These are phyloP conservation scores for Davidsoniella eucalypti DNA, from an alignment of 2,329 filamentous ascomycete genomes.

Conservation along the genomic window DNA sequence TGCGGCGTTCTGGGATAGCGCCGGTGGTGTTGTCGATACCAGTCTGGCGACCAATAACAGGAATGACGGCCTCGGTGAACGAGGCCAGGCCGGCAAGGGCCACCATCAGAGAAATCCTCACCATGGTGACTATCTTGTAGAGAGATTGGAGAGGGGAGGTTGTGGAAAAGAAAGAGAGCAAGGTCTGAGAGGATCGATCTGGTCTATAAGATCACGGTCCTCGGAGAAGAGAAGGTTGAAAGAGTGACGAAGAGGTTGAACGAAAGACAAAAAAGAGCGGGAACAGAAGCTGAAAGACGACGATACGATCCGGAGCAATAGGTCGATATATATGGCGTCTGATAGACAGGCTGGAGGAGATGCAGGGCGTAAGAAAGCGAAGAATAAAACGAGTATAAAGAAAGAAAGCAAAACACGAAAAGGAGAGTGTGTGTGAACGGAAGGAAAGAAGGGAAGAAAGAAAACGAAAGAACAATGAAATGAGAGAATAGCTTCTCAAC, in stretches of 20 bases:
- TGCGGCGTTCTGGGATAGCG: constrained; percentile 27
- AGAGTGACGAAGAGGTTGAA: too few relatives aligned
- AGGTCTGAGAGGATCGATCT: not conserved
- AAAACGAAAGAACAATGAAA: not conserved
- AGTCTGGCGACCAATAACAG: constrained; percentile 24
- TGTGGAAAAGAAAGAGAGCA: not conserved
- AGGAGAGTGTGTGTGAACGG: too few relatives aligned
- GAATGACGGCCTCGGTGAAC: constrained; percentile 5
- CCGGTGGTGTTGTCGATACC: constrained; percentile 23
- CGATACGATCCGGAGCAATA: too few relatives aligned
- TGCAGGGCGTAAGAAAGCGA: too few relatives aligned
- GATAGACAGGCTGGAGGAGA: too few relatives aligned
- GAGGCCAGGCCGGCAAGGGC: constrained; percentile 4
- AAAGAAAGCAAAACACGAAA: not conserved
- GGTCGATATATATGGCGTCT: too few relatives aligned
- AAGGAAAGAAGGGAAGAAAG: not conserved
- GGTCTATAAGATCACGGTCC: too few relatives aligned
- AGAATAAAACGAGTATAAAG: too few relatives aligned
- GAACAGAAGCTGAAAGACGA: too few relatives aligned
- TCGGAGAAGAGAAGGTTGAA: too few relatives aligned
- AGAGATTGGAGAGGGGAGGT: not conserved
- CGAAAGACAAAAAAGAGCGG: too few relatives aligned
- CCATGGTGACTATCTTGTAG: not conserved
- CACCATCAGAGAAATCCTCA: constrained; percentile 1
- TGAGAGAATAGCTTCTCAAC: too few relatives aligned